Evolutionary conservation across 352 stramenopile species (phyloP).

Genomic region (Phytophthora cajani): DNA sequence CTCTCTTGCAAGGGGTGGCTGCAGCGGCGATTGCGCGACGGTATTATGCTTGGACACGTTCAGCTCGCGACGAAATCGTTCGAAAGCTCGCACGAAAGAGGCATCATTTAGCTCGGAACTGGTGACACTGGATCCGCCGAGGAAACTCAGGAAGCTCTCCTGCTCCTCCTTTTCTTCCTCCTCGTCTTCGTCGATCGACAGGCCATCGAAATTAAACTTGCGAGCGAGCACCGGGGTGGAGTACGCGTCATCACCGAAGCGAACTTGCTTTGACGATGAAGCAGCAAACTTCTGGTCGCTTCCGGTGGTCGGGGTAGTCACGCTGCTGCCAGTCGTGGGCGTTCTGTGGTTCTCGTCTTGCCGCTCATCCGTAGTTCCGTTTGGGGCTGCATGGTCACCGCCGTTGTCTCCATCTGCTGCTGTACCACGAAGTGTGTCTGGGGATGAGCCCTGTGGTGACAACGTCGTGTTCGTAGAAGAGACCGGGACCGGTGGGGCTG

Average conservation of each 20-base stretch:
- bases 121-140: conserved; percentile 57
- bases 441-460: conserved; percentile 3
- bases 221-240: conserved; percentile 63
- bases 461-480: conserved; percentile 4
- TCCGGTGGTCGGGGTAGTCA: conserved; percentile 55
- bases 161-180: conserved; percentile 39
- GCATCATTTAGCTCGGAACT: conserved; percentile 63
- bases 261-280: conserved; percentile 58
- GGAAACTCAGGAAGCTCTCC: conserved; percentile 54
- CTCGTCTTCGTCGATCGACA: conserved; percentile 59
- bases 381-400: not conserved
- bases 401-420: conserved; percentile 3
- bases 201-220: conserved; percentile 68
- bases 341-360: conserved; percentile 19
- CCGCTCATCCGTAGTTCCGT: not conserved
- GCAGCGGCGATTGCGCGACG: conserved; percentile 3
- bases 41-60: conserved; percentile 18
- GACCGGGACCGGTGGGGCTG: not conserved
- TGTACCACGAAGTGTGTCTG: conserved; percentile 1
- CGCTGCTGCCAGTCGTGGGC: conserved; percentile 32
- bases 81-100: conserved; percentile 63
- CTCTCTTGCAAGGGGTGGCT: conserved; percentile 24
- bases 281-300: conserved; percentile 52
- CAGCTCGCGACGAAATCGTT: conserved; percentile 51
- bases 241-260: conserved; percentile 56